Conservation (phyloP, 176 grass and related monocot species). For the Paspalum vaginatum region DNA sequence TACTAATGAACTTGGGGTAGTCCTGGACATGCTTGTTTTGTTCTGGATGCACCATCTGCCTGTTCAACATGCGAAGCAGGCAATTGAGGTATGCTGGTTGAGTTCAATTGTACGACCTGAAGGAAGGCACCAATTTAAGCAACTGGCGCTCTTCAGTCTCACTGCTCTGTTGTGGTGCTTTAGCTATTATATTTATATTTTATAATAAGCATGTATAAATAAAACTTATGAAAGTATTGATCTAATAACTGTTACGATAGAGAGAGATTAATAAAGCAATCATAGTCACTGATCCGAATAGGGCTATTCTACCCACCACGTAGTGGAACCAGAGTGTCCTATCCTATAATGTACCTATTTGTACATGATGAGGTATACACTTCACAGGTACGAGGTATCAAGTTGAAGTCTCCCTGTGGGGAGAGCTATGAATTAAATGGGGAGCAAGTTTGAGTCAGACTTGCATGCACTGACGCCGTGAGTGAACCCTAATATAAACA, state of each 20-base stretch:
- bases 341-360: neutral
- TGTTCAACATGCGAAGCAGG: slow-evolving; percentile 43
- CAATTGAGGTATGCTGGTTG: slow-evolving; percentile 41
- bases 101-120: slow-evolving; percentile 43
- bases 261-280: neutral
- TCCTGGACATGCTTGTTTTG: neutral
- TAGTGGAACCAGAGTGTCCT: neutral
- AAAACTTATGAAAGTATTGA: neutral
- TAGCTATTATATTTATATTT: slow-evolving; percentile 26
- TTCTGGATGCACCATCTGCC: slow-evolving; percentile 45
- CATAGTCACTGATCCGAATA: neutral
- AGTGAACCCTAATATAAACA: neutral
- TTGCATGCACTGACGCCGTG: neutral
- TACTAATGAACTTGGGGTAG: slow-evolving; percentile 8
- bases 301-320: neutral
- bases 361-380: neutral
- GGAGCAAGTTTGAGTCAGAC: too few relatives aligned
- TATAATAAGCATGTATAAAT: slow-evolving; percentile 40
- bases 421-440: slow-evolving; percentile 13
- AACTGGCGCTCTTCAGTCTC: neutral
- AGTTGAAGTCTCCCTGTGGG: neutral
- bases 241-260: neutral
- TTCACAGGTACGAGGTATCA: neutral
- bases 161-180: slow-evolving; percentile 33
- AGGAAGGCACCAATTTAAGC: slow-evolving; percentile 44